A percentile compares a stretch with the other conserved stretches of the same genome.
phyloP scores from a whole-genome alignment of 495 filamentous ascomycete genomes.

The Aspergillus asperescens region DNA sequence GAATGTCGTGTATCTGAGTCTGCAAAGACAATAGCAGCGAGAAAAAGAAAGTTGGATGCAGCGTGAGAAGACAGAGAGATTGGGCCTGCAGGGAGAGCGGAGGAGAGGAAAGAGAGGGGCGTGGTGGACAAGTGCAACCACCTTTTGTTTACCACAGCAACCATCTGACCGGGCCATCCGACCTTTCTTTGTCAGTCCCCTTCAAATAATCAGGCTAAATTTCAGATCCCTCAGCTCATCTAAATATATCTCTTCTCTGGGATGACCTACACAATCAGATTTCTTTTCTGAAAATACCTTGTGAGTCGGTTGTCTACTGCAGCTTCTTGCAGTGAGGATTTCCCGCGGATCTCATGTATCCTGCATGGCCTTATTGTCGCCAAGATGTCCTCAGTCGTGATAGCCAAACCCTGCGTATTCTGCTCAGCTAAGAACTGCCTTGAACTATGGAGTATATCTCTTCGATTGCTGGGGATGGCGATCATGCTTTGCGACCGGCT shows the following conservation, averaged over 20 bases:
- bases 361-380: not conserved
- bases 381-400: not conserved
- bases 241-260: not conserved
- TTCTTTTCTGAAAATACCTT: not conserved
- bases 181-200: not conserved
- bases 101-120: not conserved
- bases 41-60: not conserved
- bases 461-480: not conserved
- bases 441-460: not conserved
- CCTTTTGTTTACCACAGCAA: conserved; percentile 11
- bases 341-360: not conserved
- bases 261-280: not conserved
- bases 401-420: not conserved
- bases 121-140: not conserved
- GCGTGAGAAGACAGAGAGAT: not conserved
- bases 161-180: conserved; percentile 3
- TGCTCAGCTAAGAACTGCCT: not conserved
- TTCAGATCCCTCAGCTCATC: not conserved
- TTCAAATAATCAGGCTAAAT: not conserved
- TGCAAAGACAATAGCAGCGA: not conserved
- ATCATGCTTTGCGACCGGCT: conserved; percentile 4
- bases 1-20: not conserved
- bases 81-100: not conserved
- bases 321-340: not conserved
- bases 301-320: not conserved